A percentile compares a stretch with the other conserved stretches of the same genome.
These are phyloP conservation scores for Delitschia confertaspora DNA, from an alignment of 495 filamentous ascomycete species.

Conservation along the genomic window DNA sequence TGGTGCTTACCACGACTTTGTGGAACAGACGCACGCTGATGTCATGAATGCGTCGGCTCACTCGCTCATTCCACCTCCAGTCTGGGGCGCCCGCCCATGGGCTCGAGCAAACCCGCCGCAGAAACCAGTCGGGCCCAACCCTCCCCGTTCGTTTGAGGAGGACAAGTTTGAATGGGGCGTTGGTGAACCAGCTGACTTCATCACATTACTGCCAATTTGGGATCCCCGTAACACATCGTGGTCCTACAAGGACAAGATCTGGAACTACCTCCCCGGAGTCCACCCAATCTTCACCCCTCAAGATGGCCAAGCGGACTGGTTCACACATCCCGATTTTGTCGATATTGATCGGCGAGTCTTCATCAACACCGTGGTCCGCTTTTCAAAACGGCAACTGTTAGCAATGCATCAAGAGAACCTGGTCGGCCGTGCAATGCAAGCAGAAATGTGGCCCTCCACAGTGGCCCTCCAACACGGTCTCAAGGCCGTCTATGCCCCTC, in stretches of 20 bases:
- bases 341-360: slow-evolving; percentile 53
- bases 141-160: slow-evolving; percentile 42
- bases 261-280: slow-evolving; percentile 49
- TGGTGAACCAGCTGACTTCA: slow-evolving; percentile 66
- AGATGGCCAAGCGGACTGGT: slow-evolving; percentile 24
- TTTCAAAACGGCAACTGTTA: slow-evolving; percentile 53
- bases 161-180: slow-evolving; percentile 66
- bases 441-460: slow-evolving; percentile 62
- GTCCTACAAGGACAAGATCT: slow-evolving; percentile 53
- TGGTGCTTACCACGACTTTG: slow-evolving; percentile 46
- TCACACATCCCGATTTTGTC: slow-evolving; percentile 28
- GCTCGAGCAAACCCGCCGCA: slow-evolving; percentile 38
- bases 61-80: slow-evolving; percentile 30
- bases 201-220: slow-evolving; percentile 62
- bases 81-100: slow-evolving; percentile 55
- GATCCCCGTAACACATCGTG: slow-evolving; percentile 56
- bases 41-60: slow-evolving; percentile 31
- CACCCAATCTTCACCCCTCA: slow-evolving; percentile 29
- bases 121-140: slow-evolving; percentile 49
- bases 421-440: slow-evolving; percentile 52
- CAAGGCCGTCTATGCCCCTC: slow-evolving; percentile 59
- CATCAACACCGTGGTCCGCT: slow-evolving; percentile 57
- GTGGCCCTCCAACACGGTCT: slow-evolving; percentile 60
- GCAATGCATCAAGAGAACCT: slow-evolving; percentile 54
- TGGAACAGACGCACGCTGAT: slow-evolving; percentile 39